Evolutionary conservation across 1,139 yeast species (phyloP), one percentile per base, ranked within the genome.

Genomic region (Hansenula sp.): DNA sequence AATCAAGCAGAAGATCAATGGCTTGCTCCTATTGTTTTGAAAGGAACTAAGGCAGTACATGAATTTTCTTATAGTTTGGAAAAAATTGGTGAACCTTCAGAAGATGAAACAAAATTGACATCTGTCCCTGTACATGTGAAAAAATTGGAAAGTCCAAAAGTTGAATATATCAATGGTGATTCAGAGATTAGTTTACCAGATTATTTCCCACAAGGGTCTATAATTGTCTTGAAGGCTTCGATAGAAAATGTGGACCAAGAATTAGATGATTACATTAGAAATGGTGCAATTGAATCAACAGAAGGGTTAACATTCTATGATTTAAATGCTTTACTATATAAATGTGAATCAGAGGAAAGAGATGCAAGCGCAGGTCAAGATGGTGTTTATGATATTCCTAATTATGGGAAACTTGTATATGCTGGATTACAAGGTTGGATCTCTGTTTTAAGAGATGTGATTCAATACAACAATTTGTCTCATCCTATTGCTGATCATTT

Each of bases 361-460:
- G 97, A 89, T 57, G 75, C 79, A 13, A 79, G 92, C 51, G 71
- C 63, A 20, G 95, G 96, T 5, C 52, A 61, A 9, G 82, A 73
- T 39, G 95, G 96, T 6, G 77, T 77, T 0, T 92, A 92, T 61
- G 60, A 64, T 40, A 71, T 92, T 38, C 97, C 97, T 0, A 68
- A 72, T 28, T 68, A 75, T 60, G 97, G 97, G 0, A 65, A 67
- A 14, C 68, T 90, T 37, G 82, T 80, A 0, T 92, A 88, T 61
- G 90, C 96, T 34, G 98, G 98, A 12, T 66, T 92, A 24, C 95
- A 87, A 63, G 98, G 98, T 4, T 92, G 96, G 96, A 77, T 81
- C 37, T 71, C 88, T 0, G 82, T 82, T 0, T 63, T 90, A 47
- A 72, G 77, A 44, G 65, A 69, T 24, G 75, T 89, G 10, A 79